Percentiles rank a stretch among this genome's conserved stretches.
phyloP scores from a whole-genome alignment of 768 basidiomycete genomes.

The Auriscalpium vulgare region DNA sequence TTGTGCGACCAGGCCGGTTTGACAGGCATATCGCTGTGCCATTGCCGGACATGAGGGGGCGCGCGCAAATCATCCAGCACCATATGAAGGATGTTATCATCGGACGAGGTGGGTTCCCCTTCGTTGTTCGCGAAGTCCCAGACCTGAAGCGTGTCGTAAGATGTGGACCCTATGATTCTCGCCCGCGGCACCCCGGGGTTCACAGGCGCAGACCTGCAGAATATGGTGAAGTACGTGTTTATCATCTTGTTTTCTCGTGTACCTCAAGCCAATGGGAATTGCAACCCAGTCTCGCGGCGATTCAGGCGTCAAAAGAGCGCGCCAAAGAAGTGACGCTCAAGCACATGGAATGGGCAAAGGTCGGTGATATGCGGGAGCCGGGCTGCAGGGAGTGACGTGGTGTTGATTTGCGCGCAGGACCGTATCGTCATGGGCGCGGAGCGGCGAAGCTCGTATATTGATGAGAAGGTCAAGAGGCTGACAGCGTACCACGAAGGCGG shows the following conservation, averaged over 20 bases:
- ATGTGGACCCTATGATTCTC: slow-evolving; percentile 79
- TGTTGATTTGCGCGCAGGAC: slow-evolving; percentile 41
- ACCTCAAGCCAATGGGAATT: background rate
- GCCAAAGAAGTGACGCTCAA: slow-evolving; percentile 60
- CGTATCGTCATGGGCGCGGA: slow-evolving; percentile 97
- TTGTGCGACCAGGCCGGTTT: slow-evolving; percentile 94
- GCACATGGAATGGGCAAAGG: slow-evolving; percentile 99
- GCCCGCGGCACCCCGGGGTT: slow-evolving; percentile 95
- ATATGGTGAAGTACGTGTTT: slow-evolving; percentile 83
- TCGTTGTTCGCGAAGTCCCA: background rate
- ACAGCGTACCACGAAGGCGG: slow-evolving; percentile 99
- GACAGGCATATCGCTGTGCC: slow-evolving; percentile 90
- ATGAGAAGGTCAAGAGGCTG: slow-evolving; percentile 75
- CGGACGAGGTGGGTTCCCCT: slow-evolving; percentile 36
- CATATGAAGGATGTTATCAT: slow-evolving; percentile 79
- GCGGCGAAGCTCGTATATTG: slow-evolving; percentile 82
- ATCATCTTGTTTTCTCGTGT: background rate
- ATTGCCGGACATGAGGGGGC: slow-evolving; percentile 88
- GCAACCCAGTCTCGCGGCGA: slow-evolving; percentile 68
- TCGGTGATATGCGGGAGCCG: slow-evolving; percentile 21
- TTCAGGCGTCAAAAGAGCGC: slow-evolving; percentile 85
- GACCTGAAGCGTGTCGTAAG: slow-evolving; percentile 24
- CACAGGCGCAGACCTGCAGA: slow-evolving; percentile 94
- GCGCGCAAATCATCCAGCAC: slow-evolving; percentile 87
- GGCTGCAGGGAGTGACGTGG: background rate